Evolutionary conservation across 805 yeast species (phyloP).

Genomic region (Candida verbasci): DNA sequence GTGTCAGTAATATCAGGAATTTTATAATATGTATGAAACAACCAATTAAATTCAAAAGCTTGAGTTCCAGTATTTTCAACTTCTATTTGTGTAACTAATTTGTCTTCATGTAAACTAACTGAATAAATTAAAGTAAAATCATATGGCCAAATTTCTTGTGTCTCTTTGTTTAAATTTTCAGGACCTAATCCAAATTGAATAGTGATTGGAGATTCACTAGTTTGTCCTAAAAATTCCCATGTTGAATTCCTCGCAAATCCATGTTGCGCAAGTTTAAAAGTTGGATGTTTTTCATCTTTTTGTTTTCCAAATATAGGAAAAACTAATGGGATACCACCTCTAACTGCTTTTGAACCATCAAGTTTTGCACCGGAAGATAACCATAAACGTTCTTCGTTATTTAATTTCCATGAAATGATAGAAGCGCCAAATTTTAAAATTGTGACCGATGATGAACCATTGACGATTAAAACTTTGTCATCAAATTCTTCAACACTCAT

Average conservation of each 20-base stretch:
- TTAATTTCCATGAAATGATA: constrained; percentile 70
- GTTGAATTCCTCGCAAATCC: constrained; percentile 88
- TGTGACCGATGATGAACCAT: constrained; percentile 52
- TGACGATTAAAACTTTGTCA: constrained; percentile 56
- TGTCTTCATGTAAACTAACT: constrained; percentile 53
- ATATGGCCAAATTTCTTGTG: constrained; percentile 53
- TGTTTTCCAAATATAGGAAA: constrained; percentile 89
- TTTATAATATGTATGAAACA: constrained; percentile 85
- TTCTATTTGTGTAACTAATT: constrained; percentile 65
- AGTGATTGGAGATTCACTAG: constrained; percentile 56
- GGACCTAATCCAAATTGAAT: constrained; percentile 91
- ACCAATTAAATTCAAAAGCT: constrained; percentile 83
- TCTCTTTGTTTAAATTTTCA: constrained; percentile 65
- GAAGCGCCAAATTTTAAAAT: constrained; percentile 88
- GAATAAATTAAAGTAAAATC: constrained; percentile 79
- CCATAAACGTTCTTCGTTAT: constrained; percentile 82
- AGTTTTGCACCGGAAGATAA: constrained; percentile 69
- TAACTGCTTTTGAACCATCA: constrained; percentile 90
- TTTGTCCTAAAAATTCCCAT: constrained; percentile 95
- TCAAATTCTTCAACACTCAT: constrained; percentile 71
- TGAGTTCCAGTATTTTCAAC: constrained; percentile 66
- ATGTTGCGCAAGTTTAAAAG: constrained; percentile 81
- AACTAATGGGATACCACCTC: constrained; percentile 96
- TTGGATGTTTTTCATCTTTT: constrained; percentile 46
- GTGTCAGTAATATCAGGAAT: constrained; percentile 76